Evolutionary conservation across 768 basidiomycete species (phyloP).

Genomic region (Russula abietina): DNA sequence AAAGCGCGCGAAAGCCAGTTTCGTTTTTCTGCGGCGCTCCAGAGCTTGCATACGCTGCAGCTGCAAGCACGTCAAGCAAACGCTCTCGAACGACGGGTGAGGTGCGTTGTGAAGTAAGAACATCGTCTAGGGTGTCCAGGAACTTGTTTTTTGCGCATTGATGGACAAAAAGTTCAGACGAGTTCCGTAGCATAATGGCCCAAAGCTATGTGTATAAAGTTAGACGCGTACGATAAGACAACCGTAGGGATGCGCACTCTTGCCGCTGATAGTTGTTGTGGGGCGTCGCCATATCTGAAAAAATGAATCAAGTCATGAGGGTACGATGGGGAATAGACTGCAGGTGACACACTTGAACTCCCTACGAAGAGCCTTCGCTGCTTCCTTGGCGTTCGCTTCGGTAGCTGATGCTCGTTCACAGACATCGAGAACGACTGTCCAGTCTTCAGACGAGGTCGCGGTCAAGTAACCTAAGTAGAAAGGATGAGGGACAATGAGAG

Average conservation of each 20-base stretch:
- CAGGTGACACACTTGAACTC: conserved; percentile 67
- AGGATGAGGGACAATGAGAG: background rate
- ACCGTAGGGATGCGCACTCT: conserved; percentile 10
- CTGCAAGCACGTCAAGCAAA: conserved; percentile 73
- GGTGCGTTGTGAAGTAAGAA: conserved; percentile 55
- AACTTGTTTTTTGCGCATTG: conserved; percentile 74
- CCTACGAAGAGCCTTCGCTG: conserved; percentile 69
- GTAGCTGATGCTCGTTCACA: conserved; percentile 74
- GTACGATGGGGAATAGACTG: background rate
- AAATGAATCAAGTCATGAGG: background rate
- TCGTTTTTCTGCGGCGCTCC: conserved; percentile 33
- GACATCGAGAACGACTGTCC: conserved; percentile 75
- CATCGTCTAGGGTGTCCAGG: conserved; percentile 70
- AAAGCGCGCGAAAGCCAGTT: conserved; percentile 58
- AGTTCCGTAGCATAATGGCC: conserved; percentile 87
- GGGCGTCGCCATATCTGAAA: conserved; percentile 22
- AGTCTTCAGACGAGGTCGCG: conserved; percentile 76
- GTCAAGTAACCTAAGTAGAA: conserved; percentile 56
- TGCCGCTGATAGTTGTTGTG: conserved; percentile 25
- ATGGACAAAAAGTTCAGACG: conserved; percentile 60
- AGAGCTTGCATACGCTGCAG: conserved; percentile 66
- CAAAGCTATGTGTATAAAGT: conserved; percentile 50
- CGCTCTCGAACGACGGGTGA: conserved; percentile 78
- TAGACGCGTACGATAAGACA: background rate
- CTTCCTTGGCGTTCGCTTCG: conserved; percentile 76